Evolutionary conservation across 1,284 basidiomycete species (phyloP).

Genomic region (Cystobasidium sp.): DNA sequence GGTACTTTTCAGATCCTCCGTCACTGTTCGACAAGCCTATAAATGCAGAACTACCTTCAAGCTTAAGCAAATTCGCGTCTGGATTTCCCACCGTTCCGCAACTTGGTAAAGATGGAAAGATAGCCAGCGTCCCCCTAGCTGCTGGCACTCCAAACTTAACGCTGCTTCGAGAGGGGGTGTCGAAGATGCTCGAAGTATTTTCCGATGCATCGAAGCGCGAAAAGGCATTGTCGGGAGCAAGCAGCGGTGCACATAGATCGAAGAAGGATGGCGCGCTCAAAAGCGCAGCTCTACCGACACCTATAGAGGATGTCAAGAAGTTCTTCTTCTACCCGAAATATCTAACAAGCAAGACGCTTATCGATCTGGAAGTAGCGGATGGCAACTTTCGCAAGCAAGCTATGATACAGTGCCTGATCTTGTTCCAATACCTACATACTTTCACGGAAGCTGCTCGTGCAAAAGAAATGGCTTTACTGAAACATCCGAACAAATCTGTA

Average conservation of each 20-base stretch:
- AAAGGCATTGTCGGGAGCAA: slow-evolving; percentile 49
- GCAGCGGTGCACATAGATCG: slow-evolving; percentile 69
- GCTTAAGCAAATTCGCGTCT: slow-evolving; percentile 19
- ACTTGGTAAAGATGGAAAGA: slow-evolving; percentile 28
- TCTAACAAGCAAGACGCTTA: slow-evolving; percentile 78
- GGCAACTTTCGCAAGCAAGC: slow-evolving; percentile 88
- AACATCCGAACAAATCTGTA: slow-evolving; percentile 29
- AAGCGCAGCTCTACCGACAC: slow-evolving; percentile 65
- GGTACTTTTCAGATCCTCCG: slow-evolving; percentile 52
- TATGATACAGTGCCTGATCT: slow-evolving; percentile 80
- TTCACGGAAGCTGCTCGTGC: slow-evolving; percentile 72
- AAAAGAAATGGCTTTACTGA: slow-evolving; percentile 5
- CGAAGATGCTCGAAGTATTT: slow-evolving; percentile 73
- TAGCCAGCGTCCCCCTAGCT: slow-evolving; percentile 12
- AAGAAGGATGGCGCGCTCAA: slow-evolving; percentile 57
- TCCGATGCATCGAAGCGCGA: slow-evolving; percentile 82
- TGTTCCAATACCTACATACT: slow-evolving; percentile 75
- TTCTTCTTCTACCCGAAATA: slow-evolving; percentile 92
- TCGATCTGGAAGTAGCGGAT: slow-evolving; percentile 86
- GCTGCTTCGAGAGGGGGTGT: slow-evolving; percentile 63
- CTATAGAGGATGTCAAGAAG: slow-evolving; percentile 60
- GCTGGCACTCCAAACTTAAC: slow-evolving; percentile 39
- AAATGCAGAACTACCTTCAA: slow-evolving; percentile 14
- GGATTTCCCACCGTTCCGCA: slow-evolving; percentile 39
- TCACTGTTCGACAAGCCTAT: slow-evolving; percentile 47